A percentile compares a stretch with the other conserved stretches of the same genome.
phyloP scores from a whole-genome alignment of 208 protist genomes.

The Acanthamoeba lenticulata region DNA sequence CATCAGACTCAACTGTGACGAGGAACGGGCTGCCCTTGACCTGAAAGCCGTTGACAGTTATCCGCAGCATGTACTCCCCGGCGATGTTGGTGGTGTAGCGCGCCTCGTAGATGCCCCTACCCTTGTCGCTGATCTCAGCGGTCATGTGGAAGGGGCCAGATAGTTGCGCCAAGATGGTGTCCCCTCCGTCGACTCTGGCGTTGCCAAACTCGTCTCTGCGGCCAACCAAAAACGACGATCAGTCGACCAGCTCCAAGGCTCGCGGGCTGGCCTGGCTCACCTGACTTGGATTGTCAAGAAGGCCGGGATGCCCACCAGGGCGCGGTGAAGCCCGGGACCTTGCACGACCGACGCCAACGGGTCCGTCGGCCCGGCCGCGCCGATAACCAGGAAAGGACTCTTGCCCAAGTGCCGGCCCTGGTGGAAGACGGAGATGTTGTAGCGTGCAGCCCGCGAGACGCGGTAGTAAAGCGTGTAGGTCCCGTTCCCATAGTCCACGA shows the following conservation, averaged over 20 bases:
- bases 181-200: not conserved
- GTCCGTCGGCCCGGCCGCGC: not conserved
- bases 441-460: not conserved
- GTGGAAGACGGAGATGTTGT: not conserved
- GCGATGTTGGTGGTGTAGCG: not conserved
- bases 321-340: not conserved
- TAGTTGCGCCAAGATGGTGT: not conserved
- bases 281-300: not conserved
- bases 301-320: not conserved
- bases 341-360: not conserved
- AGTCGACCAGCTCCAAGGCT: not conserved
- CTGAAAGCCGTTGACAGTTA: slow-evolving; percentile 15
- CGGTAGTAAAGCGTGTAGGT: not conserved
- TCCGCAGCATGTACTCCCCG: not conserved
- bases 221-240: not conserved
- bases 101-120: not conserved
- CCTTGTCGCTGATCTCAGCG: not conserved
- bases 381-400: not conserved
- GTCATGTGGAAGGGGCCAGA: not conserved
- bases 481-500: not conserved
- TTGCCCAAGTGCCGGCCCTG: not conserved
- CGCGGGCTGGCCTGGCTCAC: not conserved
- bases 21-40: not conserved
- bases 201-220: not conserved
- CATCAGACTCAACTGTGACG: not conserved